Evolutionary conservation across 371 early-diverging fungal genomes (phyloP), one percentile per base, ranked within the genome.

Genomic region (Smittium culicis): DNA sequence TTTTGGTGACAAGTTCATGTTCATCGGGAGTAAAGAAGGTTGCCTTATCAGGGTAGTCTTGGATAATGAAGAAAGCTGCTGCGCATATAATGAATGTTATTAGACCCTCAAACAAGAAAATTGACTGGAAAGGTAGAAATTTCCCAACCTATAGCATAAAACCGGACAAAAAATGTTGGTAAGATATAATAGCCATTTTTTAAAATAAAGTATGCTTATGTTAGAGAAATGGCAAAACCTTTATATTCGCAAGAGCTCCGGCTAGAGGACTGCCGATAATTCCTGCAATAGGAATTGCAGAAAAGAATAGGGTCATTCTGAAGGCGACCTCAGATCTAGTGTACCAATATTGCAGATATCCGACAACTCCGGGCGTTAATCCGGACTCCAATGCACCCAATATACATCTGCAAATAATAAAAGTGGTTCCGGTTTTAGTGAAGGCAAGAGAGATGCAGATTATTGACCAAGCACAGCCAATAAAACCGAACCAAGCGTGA

Each of bases 401-500:
- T 16, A 80, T 68, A 25, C 81, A 74, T 30, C 81, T 77, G 1
- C 75, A 70, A 5, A 68, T 68, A 3, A 82, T 32, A 24, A 80
- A 54, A 30, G 74, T 66, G 0, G 72, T 74, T 56, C 77, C 77
- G 20, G 69, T 73, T 25, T 75, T 79, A 34, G 71, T 74, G 34
- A 75, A 76, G 0, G 80, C 81, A 69, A 81, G 66, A 30, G 69
- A 72, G 1, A 68, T 72, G 32, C 75, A 76, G 55, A 75, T 54
- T n/a, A 82, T 34, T 24, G 84, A 83, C 88, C 87, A 88, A 33
- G 73, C 70, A 32, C 86, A 31, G 71, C 83, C 83, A 27, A 86
- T 79, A 24, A 84, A 75, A 1, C 88, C 84, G 55, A 93, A 83
- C 92, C 89, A 87, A 32, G 70, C 67, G 28, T 80, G 80, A 5